These are phyloP conservation scores for Nymphaea colorata DNA, from an alignment of 164 flowering plant genomes.

Conservation along the genomic window DNA sequence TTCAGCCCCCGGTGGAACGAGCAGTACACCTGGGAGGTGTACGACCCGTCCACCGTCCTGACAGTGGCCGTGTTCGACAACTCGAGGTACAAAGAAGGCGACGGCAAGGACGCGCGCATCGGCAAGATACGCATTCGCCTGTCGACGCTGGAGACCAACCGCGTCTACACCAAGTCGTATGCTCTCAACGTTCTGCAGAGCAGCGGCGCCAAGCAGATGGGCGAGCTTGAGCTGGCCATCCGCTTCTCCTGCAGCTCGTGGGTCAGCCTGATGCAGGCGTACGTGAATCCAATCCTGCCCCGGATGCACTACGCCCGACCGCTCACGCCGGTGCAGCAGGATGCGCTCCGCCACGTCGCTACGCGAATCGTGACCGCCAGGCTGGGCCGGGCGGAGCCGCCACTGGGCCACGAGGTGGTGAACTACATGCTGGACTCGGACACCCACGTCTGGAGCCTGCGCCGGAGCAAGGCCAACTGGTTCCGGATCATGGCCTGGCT, in stretches of 20 bases:
- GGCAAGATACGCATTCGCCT: conserved; percentile 79
- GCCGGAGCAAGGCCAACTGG: conserved; percentile 90
- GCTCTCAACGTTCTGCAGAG: conserved; percentile 55
- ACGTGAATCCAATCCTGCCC: conserved; percentile 71
- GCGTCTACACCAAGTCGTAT: conserved; percentile 51
- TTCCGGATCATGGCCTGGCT: conserved; percentile 56
- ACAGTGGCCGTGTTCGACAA: conserved; percentile 88
- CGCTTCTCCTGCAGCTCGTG: conserved; percentile 76
- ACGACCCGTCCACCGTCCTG: conserved; percentile 89
- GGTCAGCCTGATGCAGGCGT: conserved; percentile 54
- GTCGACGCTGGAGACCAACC: conserved; percentile 70
- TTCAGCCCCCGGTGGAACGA: conserved; percentile 93
- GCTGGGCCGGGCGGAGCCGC: conserved; percentile 77
- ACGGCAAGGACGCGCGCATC: conserved; percentile 36
- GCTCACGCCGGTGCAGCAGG: conserved; percentile 61
- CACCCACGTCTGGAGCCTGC: conserved; percentile 84
- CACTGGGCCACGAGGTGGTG: conserved; percentile 82
- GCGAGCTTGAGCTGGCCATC: conserved; percentile 73
- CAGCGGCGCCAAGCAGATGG: conserved; percentile 71
- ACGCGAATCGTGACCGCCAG: conserved; percentile 63
- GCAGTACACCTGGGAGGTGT: conserved; percentile 91
- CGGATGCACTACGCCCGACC: conserved; percentile 89
- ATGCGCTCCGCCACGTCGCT: conserved; percentile 66
- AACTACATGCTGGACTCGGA: conserved; percentile 74
- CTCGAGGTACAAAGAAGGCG: conserved; percentile 44